These are phyloP conservation scores for Neonectria magnoliae DNA, from an alignment of 2,329 filamentous ascomycete genomes.

Conservation along the genomic window DNA sequence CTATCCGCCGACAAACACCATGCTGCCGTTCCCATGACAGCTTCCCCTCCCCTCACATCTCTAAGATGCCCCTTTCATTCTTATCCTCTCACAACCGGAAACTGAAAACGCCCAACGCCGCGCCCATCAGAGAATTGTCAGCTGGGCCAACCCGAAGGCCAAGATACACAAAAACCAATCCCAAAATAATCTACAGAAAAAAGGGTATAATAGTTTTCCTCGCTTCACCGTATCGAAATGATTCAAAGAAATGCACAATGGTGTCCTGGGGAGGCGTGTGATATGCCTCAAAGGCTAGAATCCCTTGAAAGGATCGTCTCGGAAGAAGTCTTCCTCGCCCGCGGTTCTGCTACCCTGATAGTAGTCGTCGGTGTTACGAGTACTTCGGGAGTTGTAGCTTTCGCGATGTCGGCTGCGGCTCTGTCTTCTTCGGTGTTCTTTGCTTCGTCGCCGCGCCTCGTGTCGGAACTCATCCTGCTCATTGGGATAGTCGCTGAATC, in stretches of 20 bases:
- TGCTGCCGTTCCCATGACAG: background rate
- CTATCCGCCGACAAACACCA: background rate
- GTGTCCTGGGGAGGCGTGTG: slow-evolving; percentile 15
- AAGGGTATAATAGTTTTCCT: slow-evolving; percentile 39
- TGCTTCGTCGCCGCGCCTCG: slow-evolving; percentile 62
- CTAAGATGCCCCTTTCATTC: slow-evolving; percentile 8
- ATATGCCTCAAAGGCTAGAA: slow-evolving; percentile 55
- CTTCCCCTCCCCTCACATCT: background rate
- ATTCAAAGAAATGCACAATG: slow-evolving; percentile 28
- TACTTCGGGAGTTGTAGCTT: slow-evolving; percentile 58
- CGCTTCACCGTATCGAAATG: slow-evolving; percentile 25
- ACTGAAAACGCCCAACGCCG: slow-evolving; percentile 26
- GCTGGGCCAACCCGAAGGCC: slow-evolving; percentile 11
- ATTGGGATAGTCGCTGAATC: slow-evolving; percentile 58
- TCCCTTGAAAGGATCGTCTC: slow-evolving; percentile 70
- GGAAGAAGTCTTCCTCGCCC: slow-evolving; percentile 66
- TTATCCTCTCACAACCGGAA: slow-evolving; percentile 7
- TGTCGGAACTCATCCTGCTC: slow-evolving; percentile 62
- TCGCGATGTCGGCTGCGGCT: slow-evolving; percentile 66
- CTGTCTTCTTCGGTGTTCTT: slow-evolving; percentile 61
- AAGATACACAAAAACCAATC: slow-evolving; percentile 13
- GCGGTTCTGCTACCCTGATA: slow-evolving; percentile 58
- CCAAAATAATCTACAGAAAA: slow-evolving; percentile 39
- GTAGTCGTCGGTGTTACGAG: slow-evolving; percentile 58
- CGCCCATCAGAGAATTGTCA: slow-evolving; percentile 25